Evolutionary conservation across 2,329 filamentous ascomycete species (phyloP).

Genomic region (Venturia aucupariae): DNA sequence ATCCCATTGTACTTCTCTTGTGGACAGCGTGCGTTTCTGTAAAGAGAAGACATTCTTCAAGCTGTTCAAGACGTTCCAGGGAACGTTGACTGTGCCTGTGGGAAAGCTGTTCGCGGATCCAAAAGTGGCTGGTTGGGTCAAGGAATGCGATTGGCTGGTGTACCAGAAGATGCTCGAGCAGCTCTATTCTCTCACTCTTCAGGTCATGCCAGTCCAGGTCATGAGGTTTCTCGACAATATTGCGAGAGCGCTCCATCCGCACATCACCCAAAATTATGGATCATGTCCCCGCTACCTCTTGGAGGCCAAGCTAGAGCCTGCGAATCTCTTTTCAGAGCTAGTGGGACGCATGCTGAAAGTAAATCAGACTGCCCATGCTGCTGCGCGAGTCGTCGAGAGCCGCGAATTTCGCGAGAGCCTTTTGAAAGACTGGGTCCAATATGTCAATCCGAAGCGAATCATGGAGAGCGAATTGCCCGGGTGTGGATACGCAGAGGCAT

Average conservation of each 20-base stretch:
- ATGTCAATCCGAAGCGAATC: conserved; percentile 47
- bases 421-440: conserved; percentile 80
- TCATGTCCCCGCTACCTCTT: conserved; percentile 78
- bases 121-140: conserved; percentile 81
- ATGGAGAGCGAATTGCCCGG: conserved; percentile 48
- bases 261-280: conserved; percentile 78
- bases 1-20: conserved; percentile 87
- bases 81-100: conserved; percentile 91
- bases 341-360: conserved; percentile 82
- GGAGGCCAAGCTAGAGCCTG: conserved; percentile 77
- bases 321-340: conserved; percentile 77
- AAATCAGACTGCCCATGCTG: conserved; percentile 87
- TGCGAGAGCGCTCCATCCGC: conserved; percentile 66
- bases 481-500: conserved; percentile 46
- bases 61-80: conserved; percentile 88
- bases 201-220: conserved; percentile 82
- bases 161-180: conserved; percentile 97
- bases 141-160: conserved; percentile 88
- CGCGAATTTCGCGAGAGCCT: conserved; percentile 87
- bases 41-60: conserved; percentile 96
- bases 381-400: conserved; percentile 84
- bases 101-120: conserved; percentile 82
- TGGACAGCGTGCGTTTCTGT: conserved; percentile 92
- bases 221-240: conserved; percentile 82
- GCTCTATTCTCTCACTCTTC: conserved; percentile 76